These are phyloP conservation scores for Fusarium praegraminearum DNA, from an alignment of 2,329 filamentous ascomycete species.

Conservation along the genomic window DNA sequence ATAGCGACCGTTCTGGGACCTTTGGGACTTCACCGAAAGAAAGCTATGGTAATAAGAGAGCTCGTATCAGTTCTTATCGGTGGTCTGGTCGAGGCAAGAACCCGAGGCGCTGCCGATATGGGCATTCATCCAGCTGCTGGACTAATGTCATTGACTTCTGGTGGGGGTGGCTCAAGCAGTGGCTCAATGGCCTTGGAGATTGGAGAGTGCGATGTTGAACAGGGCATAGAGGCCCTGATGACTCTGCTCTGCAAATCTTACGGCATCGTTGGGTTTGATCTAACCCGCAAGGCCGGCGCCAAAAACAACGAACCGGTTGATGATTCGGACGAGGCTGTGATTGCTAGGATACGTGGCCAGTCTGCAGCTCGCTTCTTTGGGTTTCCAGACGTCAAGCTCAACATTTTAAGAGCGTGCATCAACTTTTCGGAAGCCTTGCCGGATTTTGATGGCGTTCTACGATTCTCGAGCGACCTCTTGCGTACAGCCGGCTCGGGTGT, in stretches of 20 bases:
- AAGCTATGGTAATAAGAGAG: slow-evolving; percentile 89
- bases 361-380: slow-evolving; percentile 76
- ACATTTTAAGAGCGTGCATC: slow-evolving; percentile 89
- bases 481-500: slow-evolving; percentile 84
- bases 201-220: slow-evolving; percentile 73
- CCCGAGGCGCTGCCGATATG: slow-evolving; percentile 93
- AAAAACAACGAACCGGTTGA: slow-evolving; percentile 46
- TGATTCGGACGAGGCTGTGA: slow-evolving; percentile 65
- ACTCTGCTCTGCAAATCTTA: slow-evolving; percentile 72
- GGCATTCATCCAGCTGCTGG: slow-evolving; percentile 95
- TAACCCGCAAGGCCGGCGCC: slow-evolving; percentile 45
- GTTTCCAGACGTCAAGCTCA: slow-evolving; percentile 82
- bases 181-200: slow-evolving; percentile 70
- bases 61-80: slow-evolving; percentile 85
- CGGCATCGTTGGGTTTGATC: slow-evolving; percentile 68
- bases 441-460: slow-evolving; percentile 89
- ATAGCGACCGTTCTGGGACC: slow-evolving; percentile 87
- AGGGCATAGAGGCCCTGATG: slow-evolving; percentile 73
- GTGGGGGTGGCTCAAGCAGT: slow-evolving; percentile 60
- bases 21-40: slow-evolving; percentile 86
- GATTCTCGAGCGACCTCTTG: slow-evolving; percentile 86
- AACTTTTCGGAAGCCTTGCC: slow-evolving; percentile 94
- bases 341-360: slow-evolving; percentile 70
- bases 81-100: slow-evolving; percentile 89
- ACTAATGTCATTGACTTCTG: slow-evolving; percentile 76